Base-by-base conservation (phyloP, 2,329 filamentous ascomycete genomes). In the Sporothrix pseudoabietina region DNA sequence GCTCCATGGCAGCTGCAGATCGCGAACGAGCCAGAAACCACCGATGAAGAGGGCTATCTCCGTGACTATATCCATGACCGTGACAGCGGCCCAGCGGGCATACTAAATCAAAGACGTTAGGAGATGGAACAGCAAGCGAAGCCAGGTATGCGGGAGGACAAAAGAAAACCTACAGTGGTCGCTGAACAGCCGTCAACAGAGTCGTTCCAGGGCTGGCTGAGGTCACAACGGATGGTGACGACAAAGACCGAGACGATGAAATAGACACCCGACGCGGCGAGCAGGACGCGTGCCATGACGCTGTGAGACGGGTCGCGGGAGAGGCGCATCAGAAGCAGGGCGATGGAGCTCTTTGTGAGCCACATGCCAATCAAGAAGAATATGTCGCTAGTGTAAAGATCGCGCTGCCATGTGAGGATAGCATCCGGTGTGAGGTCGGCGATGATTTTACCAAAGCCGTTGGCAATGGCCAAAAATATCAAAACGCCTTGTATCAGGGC, bases 241-340 rank as follows among this genome's bases (percentile, higher is more conserved):
- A 83, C 78, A 32, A 85, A 77, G 16, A 84, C 72, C 1, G 83
- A 83, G 10, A 81, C 77, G 16, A 84, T 75, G 10, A 81, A 75
- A 77, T 83, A 83, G 22, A 80, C 74, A 2, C 81, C 81, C 16
- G 82, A 82, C 0, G 79, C 74, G 4, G 72, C 79, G 2, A 85
- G 77, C 10, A 82, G 80, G 1, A 75, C 76, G 75, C 79, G 81
- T 4, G 82, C 80, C 2, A 79, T 78, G 16, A 78, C 71, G 12
- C 80, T 79, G 76, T 86, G 84, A 5, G 75, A 76, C 69, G 80
- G 81, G 39, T 83, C 80, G 7, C 83, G 83, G 3, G 84, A 84
- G 19, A 86, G 78, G 5, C 84, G 83, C 26, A 84, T 78, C 71
- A 84, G 82, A 12, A 86, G 81, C 19, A 82, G 79, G 6, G 82